Conservation (phyloP, 495 filamentous ascomycete species). For the Geoglossum glabrum region DNA sequence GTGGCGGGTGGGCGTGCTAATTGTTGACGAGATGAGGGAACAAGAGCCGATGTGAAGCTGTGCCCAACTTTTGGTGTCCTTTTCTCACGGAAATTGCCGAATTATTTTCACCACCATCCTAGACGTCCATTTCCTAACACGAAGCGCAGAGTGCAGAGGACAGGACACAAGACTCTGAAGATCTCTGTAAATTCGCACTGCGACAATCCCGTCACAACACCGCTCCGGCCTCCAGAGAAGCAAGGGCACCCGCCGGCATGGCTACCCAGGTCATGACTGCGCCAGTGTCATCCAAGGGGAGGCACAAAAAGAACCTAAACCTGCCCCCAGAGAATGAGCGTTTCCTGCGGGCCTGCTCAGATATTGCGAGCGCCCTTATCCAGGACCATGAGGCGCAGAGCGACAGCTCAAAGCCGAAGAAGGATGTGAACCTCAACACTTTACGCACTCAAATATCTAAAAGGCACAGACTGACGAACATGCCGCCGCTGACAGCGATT, state of each 20-base stretch:
- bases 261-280: slow-evolving; percentile 42
- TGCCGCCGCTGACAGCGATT: slow-evolving; percentile 86
- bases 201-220: neutral
- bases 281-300: slow-evolving; percentile 28
- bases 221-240: neutral
- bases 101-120: neutral
- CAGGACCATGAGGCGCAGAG: slow-evolving; percentile 70
- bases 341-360: slow-evolving; percentile 80
- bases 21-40: neutral
- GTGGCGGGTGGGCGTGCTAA: neutral
- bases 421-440: slow-evolving; percentile 83
- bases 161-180: too few relatives aligned
- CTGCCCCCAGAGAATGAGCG: slow-evolving; percentile 82
- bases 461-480: slow-evolving; percentile 67
- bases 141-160: too few relatives aligned
- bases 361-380: slow-evolving; percentile 81
- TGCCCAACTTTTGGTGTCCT: neutral
- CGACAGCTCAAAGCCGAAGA: slow-evolving; percentile 47
- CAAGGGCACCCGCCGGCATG: slow-evolving; percentile 22
- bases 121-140: neutral
- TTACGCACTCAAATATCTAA: slow-evolving; percentile 74
- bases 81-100: neutral
- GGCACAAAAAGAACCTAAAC: slow-evolving; percentile 46
- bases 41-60: neutral
- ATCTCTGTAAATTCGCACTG: neutral